These are phyloP conservation scores for Ogataea kodamae DNA, from an alignment of 805 yeast species.

Conservation along the genomic window DNA sequence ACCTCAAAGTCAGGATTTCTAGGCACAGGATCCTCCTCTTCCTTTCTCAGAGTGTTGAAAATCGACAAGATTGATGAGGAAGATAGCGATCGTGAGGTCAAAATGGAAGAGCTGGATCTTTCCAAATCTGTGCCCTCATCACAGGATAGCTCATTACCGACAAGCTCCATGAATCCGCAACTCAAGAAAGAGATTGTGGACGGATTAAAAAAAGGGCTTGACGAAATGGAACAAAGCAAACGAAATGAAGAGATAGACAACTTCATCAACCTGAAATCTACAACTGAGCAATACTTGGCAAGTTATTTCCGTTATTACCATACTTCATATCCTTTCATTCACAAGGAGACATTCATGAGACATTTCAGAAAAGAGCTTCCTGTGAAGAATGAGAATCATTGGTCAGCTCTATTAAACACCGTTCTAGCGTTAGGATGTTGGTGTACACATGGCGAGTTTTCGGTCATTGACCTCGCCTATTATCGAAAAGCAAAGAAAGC, in stretches of 20 bases:
- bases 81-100: slow-evolving; percentile 14
- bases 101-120: slow-evolving; percentile 20
- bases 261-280: slow-evolving; percentile 19
- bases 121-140: slow-evolving; percentile 1
- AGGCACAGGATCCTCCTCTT: slow-evolving; percentile 62
- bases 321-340: slow-evolving; percentile 57
- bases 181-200: slow-evolving; percentile 22
- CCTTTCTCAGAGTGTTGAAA: slow-evolving; percentile 39
- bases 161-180: slow-evolving; percentile 15
- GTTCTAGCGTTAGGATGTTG: slow-evolving; percentile 68
- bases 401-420: slow-evolving; percentile 54
- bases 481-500: slow-evolving; percentile 50
- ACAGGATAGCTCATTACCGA: slow-evolving; percentile 3
- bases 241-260: slow-evolving; percentile 16
- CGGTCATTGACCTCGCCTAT: slow-evolving; percentile 50
- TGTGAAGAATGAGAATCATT: slow-evolving; percentile 41
- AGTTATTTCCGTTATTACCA: slow-evolving; percentile 59
- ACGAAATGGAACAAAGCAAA: slow-evolving; percentile 17
- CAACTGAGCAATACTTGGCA: slow-evolving; percentile 32
- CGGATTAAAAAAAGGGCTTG: slow-evolving; percentile 21
- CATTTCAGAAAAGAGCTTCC: slow-evolving; percentile 41
- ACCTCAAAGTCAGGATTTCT: slow-evolving; percentile 50
- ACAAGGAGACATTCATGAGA: slow-evolving; percentile 51
- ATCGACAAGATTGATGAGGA: slow-evolving; percentile 31
- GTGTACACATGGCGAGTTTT: slow-evolving; percentile 55